Evolutionary conservation across 139 green algal species (phyloP).

Genomic region (Coelastrella sp.): DNA sequence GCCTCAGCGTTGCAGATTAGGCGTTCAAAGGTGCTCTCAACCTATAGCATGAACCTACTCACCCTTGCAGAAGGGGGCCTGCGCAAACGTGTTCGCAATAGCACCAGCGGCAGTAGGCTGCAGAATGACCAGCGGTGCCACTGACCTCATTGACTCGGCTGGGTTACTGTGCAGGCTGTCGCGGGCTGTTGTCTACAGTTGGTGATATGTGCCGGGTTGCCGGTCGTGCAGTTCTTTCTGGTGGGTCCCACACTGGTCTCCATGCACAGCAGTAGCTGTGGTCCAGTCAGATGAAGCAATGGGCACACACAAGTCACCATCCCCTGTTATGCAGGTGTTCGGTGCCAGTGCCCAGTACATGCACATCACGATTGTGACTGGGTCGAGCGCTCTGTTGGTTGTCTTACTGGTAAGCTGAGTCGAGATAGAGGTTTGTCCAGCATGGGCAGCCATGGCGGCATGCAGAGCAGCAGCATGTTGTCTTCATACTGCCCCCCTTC

Average conservation of each 20-base stretch:
- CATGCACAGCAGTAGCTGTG: too few species aligned
- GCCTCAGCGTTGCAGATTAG: too few species aligned
- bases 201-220: slow-evolving; percentile 1
- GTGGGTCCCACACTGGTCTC: not conserved
- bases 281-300: not conserved
- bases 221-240: slow-evolving; percentile 33
- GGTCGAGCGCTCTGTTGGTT: slow-evolving; percentile 9
- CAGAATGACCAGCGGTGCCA: not conserved
- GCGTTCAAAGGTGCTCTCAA: too few species aligned
- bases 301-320: not conserved
- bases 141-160: not conserved
- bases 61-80: too few species aligned
- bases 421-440: not conserved
- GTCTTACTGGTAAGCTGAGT: not conserved
- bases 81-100: too few species aligned
- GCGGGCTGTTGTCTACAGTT: slow-evolving; percentile 53
- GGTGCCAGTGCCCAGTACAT: not conserved
- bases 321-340: not conserved
- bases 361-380: slow-evolving; percentile 5
- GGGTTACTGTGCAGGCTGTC: slow-evolving; percentile 77
- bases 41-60: too few species aligned
- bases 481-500: too few species aligned
- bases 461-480: not conserved
- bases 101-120: not conserved
- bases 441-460: not conserved